These are phyloP conservation scores for Suillus lakei DNA, from an alignment of 768 basidiomycete genomes.

Conservation along the genomic window DNA sequence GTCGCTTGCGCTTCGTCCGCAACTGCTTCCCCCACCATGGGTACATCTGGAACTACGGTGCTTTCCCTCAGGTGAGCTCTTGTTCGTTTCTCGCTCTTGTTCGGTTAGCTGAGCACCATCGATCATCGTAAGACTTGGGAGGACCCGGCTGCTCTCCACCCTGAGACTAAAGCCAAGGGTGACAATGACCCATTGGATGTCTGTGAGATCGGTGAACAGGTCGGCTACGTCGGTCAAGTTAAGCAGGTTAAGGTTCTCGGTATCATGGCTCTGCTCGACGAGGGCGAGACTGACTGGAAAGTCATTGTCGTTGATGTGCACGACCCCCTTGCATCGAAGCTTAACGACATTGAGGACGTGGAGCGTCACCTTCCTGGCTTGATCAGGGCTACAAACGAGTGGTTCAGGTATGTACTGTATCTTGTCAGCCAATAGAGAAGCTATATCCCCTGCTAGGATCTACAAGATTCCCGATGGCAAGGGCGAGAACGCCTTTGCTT, in stretches of 20 bases:
- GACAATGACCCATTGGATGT: slow-evolving; percentile 99
- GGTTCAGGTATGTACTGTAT: slow-evolving; percentile 77
- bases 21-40: slow-evolving; percentile 99
- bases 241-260: slow-evolving; percentile 99
- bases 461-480: slow-evolving; percentile 97
- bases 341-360: slow-evolving; percentile 99
- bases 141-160: slow-evolving; percentile 82
- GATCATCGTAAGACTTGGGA: slow-evolving; percentile 84
- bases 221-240: slow-evolving; percentile 95
- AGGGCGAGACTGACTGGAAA: slow-evolving; percentile 99
- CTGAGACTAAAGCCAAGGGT: slow-evolving; percentile 98
- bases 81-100: neutral
- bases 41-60: slow-evolving; percentile 99
- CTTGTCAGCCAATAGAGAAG: neutral
- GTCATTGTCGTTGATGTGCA: slow-evolving; percentile 96
- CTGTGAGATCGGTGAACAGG: slow-evolving; percentile 99
- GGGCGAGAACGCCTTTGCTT: slow-evolving; percentile 97
- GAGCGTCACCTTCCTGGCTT: slow-evolving; percentile 97
- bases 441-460: slow-evolving; percentile 54
- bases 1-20: slow-evolving; percentile 93
- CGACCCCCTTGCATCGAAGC: slow-evolving; percentile 93
- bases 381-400: slow-evolving; percentile 97
- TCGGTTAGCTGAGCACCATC: neutral
- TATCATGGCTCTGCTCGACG: slow-evolving; percentile 99
- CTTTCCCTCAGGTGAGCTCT: slow-evolving; percentile 87